A percentile compares a stretch with the other conserved stretches of the same genome.
phyloP scores from a whole-genome alignment of 768 basidiomycete species.

The Pleurotus salmoneostramineus region DNA sequence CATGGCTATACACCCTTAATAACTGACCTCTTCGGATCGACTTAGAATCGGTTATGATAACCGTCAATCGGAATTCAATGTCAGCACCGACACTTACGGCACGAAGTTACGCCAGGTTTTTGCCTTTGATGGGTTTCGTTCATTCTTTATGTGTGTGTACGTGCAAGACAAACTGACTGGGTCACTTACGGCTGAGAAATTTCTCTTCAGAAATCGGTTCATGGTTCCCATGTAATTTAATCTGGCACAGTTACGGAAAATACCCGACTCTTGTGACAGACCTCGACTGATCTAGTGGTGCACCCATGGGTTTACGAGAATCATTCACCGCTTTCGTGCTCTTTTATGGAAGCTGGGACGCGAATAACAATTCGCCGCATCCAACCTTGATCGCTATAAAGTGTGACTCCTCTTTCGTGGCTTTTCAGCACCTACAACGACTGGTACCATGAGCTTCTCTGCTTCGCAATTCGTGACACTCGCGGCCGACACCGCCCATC shows the following conservation, averaged over 20 bases:
- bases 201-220: neutral
- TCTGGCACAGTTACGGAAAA: neutral
- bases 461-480: constrained; percentile 20
- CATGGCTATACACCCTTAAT: no score
- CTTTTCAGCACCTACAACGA: neutral
- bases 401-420: neutral
- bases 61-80: no score
- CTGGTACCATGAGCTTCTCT: constrained; percentile 12
- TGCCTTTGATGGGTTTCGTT: no score
- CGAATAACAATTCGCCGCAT: neutral
- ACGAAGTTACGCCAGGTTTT: no score
- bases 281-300: neutral
- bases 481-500: constrained; percentile 29
- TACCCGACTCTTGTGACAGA: neutral
- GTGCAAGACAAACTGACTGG: no score
- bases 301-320: neutral
- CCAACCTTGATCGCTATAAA: neutral
- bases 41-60: no score
- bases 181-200: no score
- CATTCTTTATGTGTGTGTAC: no score
- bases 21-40: no score
- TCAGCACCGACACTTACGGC: no score
- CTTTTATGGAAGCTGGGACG: neutral
- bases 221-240: neutral
- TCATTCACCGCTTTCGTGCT: neutral